Evolutionary conservation across 2,329 filamentous ascomycete species (phyloP).

Genomic region (Trichophyton benhamiae): DNA sequence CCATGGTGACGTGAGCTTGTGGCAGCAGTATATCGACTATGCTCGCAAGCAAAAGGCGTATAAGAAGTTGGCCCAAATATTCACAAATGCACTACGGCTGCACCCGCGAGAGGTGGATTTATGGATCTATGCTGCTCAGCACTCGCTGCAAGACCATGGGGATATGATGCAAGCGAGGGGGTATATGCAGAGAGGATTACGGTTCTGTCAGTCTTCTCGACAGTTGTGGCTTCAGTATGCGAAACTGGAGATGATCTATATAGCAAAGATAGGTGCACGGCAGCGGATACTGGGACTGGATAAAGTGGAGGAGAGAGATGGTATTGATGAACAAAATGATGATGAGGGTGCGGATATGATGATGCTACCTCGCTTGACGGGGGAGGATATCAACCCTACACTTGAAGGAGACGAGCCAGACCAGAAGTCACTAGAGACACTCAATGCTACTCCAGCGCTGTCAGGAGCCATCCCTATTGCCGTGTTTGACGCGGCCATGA

Average conservation of each 20-base stretch:
- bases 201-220: constrained; percentile 69
- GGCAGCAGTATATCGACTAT: constrained; percentile 83
- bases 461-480: constrained; percentile 88
- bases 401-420: constrained; percentile 43
- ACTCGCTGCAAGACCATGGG: constrained; percentile 62
- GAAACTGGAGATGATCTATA: constrained; percentile 82
- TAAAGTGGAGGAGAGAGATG: constrained; percentile 27
- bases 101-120: constrained; percentile 72
- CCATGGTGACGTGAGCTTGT: constrained; percentile 65
- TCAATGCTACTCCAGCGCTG: constrained; percentile 63
- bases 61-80: constrained; percentile 48
- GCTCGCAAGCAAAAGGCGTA: constrained; percentile 54
- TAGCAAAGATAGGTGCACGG: constrained; percentile 66
- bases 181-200: constrained; percentile 77
- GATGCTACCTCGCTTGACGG: constrained; percentile 46
- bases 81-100: constrained; percentile 62
- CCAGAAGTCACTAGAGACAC: constrained; percentile 47
- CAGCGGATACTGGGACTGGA: constrained; percentile 56
- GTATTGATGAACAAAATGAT: constrained; percentile 18
- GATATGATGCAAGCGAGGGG: constrained; percentile 78
- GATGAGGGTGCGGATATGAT: constrained; percentile 45
- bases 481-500: constrained; percentile 76
- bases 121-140: constrained; percentile 74
- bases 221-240: constrained; percentile 82
- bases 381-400: constrained; percentile 49